Evolutionary conservation across 257 asterid species (phyloP), one percentile per base, ranked within the genome.

Genomic region (Rauvolfia tetraphylla): DNA sequence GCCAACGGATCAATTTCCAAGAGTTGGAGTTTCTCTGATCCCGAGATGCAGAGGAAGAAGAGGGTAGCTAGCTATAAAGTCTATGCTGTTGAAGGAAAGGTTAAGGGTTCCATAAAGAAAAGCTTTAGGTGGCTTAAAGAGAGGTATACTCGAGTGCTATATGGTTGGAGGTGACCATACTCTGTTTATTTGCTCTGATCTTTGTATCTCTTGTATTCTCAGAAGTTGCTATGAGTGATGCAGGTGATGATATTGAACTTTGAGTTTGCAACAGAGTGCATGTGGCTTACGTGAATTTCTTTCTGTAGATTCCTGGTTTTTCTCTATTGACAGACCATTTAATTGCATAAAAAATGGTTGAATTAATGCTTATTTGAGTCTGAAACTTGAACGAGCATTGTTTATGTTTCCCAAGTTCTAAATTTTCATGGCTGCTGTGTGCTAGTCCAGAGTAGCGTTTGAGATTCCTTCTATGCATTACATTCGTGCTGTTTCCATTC

Each of bases 21-120:
- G 14, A 86, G 76, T 17, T 87, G 96, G 96, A 83, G 82, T 65
- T 83, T 90, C 10, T 72, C 17, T 70, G 97, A 93, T 80, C 95
- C 95, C 2, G 97, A 93, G 79, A 72, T 91, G 87, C 92, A 86
- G 85, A 87, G 97, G 92, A 91, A 91, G 82, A 91, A 88, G 79
- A 91, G 98, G 79, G 93, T 91, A 1, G 97, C 95, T 25, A 83
- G 90, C 81, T 93, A 91, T 80, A 93, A 89, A 80, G 95, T 85
- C 5, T 93, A 91, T 76, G 66, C 89, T 15, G 95, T 90, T 73
- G 93, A 93, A 82, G 97, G 95, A 17, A 90, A 91, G 70, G 81
- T 91, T 15, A 91, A 93, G 79, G 96, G 96, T 23, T 91, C 97
- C 1, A 31, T 91, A 0, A 89, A 82, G 88, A 93, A 88, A 72